These are phyloP conservation scores for Yamadazyma akitaensis DNA, from an alignment of 805 yeast genomes.

Conservation along the genomic window DNA sequence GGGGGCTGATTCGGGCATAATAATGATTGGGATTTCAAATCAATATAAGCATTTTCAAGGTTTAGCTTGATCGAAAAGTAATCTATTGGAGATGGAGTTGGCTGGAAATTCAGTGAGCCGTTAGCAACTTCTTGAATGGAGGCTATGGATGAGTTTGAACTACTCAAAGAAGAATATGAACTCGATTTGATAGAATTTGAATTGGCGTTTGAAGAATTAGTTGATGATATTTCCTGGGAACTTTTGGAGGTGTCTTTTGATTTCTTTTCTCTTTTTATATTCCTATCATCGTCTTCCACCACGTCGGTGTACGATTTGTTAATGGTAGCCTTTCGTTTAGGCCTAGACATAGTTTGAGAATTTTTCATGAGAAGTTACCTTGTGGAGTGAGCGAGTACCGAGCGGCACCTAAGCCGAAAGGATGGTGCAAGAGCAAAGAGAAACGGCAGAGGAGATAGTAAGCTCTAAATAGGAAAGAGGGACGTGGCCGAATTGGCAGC, in stretches of 20 bases:
- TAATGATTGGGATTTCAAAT: conserved; percentile 32
- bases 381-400: not conserved
- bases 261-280: not conserved
- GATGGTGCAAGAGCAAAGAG: not conserved
- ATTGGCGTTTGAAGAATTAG: not conserved
- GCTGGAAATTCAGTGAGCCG: conserved; percentile 45
- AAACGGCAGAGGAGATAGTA: not conserved
- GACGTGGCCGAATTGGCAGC: no score
- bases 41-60: conserved; percentile 41
- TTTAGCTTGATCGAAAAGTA: conserved; percentile 43
- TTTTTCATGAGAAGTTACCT: conserved; percentile 1
- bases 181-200: not conserved
- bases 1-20: conserved; percentile 32
- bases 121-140: conserved; percentile 6
- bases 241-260: conserved; percentile 3
- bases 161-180: not conserved
- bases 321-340: conserved; percentile 36
- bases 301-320: conserved; percentile 35
- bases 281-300: conserved; percentile 23
- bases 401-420: not conserved
- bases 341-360: conserved; percentile 23
- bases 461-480: no score
- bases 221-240: not conserved
- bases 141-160: not conserved
- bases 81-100: conserved; percentile 32